These are phyloP conservation scores for Penicillium sp. DNA, from an alignment of 2,329 filamentous ascomycete genomes.

Conservation along the genomic window DNA sequence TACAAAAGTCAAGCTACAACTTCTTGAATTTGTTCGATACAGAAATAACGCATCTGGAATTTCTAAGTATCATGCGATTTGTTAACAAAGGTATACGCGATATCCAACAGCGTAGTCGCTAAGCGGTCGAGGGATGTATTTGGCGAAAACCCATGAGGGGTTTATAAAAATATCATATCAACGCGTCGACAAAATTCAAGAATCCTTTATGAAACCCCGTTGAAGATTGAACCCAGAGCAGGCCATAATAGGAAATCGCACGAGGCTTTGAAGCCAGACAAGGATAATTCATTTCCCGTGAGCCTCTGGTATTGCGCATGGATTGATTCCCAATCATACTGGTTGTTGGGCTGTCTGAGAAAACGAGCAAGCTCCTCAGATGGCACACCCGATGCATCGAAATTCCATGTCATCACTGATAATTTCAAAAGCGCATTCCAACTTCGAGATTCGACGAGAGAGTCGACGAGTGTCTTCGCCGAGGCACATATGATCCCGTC, in stretches of 20 bases:
- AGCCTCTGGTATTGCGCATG: not conserved
- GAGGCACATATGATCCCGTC: slow-evolving; percentile 1
- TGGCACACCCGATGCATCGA: not conserved
- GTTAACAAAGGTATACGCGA: no score
- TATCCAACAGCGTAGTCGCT: no score
- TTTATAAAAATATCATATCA: no score
- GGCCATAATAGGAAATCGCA: not conserved
- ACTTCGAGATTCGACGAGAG: slow-evolving; percentile 1
- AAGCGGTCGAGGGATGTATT: no score
- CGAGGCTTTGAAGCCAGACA: not conserved
- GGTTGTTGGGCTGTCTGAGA: slow-evolving; percentile 1
- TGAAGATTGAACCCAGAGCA: not conserved
- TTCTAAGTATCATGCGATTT: no score
- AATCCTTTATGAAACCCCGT: not conserved
- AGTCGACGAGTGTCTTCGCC: not conserved
- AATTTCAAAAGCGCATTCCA: slow-evolving; percentile 1
- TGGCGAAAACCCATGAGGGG: no score
- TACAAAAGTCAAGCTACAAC: no score
- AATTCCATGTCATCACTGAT: slow-evolving; percentile 1
- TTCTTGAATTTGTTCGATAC: no score
- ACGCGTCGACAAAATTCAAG: not conserved
- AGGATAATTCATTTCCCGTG: not conserved
- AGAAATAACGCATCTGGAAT: no score
- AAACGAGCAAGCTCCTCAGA: slow-evolving; percentile 1
- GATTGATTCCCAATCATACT: not conserved